phyloP scores from a whole-genome alignment of 441 rosid species.

The Erysimum cheiri region DNA sequence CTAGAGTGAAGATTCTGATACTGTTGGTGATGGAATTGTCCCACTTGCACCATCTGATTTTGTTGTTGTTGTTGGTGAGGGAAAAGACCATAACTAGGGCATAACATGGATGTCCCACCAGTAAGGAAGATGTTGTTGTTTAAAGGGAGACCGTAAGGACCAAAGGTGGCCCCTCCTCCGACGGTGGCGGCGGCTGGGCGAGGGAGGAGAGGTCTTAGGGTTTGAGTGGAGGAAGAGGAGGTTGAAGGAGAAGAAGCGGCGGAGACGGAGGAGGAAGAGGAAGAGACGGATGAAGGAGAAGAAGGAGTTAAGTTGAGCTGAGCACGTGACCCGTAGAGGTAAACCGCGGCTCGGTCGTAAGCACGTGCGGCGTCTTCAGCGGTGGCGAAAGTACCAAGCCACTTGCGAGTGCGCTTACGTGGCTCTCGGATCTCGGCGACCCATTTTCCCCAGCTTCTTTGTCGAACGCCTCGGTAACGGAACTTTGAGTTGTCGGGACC shows the following conservation, averaged over 20 bases:
- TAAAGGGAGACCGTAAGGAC: conserved; percentile 45
- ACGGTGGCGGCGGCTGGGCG: conserved; percentile 58
- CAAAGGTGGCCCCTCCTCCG: conserved; percentile 33
- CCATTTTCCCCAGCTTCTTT: conserved; percentile 98
- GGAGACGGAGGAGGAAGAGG: conserved; percentile 47
- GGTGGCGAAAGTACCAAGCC: conserved; percentile 93
- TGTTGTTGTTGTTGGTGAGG: conserved; percentile 37
- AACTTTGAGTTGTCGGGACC: conserved; percentile 93
- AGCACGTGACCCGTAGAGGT: conserved; percentile 85
- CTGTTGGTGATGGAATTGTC: conserved; percentile 30
- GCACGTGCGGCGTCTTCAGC: conserved; percentile 98
- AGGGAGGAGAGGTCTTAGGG: conserved; percentile 87
- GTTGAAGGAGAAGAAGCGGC: conserved; percentile 46
- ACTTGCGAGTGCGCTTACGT: conserved; percentile 81
- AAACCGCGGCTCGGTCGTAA: conserved; percentile 89
- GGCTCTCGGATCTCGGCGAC: conserved; percentile 99
- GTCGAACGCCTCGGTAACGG: conserved; percentile 87
- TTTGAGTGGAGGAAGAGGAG: conserved; percentile 54
- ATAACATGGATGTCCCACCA: conserved; percentile 42
- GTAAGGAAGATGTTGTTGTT: conserved; percentile 34
- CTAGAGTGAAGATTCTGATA: conserved; percentile 36
- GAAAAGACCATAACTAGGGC: conserved; percentile 41
- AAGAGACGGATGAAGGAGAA: conserved; percentile 50
- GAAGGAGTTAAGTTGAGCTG: conserved; percentile 84
- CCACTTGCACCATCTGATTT: conserved; percentile 33